Percentiles rank a stretch among this genome's conserved stretches.
Evolutionary conservation across 495 filamentous ascomycete species (phyloP).

Genomic region (Staphylotrichum longicolle): DNA sequence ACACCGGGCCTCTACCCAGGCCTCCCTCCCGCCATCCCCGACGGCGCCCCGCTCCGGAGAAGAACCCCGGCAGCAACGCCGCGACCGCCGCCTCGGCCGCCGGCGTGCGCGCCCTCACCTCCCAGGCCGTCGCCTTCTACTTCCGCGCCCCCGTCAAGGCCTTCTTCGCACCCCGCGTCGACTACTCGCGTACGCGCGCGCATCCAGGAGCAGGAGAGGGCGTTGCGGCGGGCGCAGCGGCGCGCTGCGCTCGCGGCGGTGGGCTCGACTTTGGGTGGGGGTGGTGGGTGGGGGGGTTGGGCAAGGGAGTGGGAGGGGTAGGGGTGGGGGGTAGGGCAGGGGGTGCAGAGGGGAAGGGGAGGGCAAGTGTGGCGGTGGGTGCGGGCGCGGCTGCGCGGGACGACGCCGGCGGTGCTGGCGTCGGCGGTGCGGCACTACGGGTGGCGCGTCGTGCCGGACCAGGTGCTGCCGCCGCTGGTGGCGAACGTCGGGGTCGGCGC

Average conservation of each 20-base stretch:
- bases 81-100: slow-evolving; percentile 74
- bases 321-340: too few species aligned
- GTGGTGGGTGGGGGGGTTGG: too few species aligned
- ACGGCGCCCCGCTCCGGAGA: slow-evolving; percentile 35
- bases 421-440: slow-evolving; percentile 78
- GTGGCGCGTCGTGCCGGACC: slow-evolving; percentile 84
- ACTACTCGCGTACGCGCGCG: slow-evolving; percentile 62
- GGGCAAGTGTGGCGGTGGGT: slow-evolving; percentile 32
- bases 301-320: too few species aligned
- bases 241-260: too few species aligned
- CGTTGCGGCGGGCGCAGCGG: background rate
- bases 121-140: slow-evolving; percentile 80
- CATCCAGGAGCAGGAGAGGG: slow-evolving; percentile 34
- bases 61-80: slow-evolving; percentile 61
- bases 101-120: slow-evolving; percentile 72
- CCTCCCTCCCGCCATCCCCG: slow-evolving; percentile 41
- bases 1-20: slow-evolving; percentile 25
- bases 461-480: slow-evolving; percentile 80
- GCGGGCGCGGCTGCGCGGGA: slow-evolving; percentile 64
- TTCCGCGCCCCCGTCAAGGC: slow-evolving; percentile 86
- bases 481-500: slow-evolving; percentile 85
- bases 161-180: slow-evolving; percentile 84
- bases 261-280: too few species aligned
- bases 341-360: too few species aligned
- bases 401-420: slow-evolving; percentile 72